These are phyloP conservation scores for Aspergillus arachidicola DNA, from an alignment of 2,329 filamentous ascomycete species.

Conservation along the genomic window DNA sequence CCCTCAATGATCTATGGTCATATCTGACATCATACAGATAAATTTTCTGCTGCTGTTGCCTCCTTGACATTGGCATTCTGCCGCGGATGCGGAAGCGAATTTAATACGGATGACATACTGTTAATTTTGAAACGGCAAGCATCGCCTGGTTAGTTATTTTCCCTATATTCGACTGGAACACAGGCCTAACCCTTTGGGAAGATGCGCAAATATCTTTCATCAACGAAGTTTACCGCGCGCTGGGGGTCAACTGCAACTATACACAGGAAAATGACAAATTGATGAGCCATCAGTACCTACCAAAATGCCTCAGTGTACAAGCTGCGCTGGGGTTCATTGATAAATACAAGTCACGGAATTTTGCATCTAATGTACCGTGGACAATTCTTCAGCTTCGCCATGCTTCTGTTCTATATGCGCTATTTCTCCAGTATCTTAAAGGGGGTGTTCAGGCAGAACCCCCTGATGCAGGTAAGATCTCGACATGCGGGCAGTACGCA, in stretches of 20 bases:
- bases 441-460: conserved; percentile 45
- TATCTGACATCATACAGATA: conserved; percentile 25
- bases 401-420: conserved; percentile 64
- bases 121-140: conserved; percentile 62
- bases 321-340: conserved; percentile 75
- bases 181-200: conserved; percentile 33
- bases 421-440: conserved; percentile 65
- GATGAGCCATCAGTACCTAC: conserved; percentile 71
- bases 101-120: conserved; percentile 71
- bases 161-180: conserved; percentile 33
- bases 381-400: conserved; percentile 74
- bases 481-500: neutral
- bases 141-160: conserved; percentile 40
- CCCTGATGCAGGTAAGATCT: conserved; percentile 60
- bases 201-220: conserved; percentile 66
- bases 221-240: conserved; percentile 66
- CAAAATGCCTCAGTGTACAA: conserved; percentile 76
- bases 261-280: conserved; percentile 76
- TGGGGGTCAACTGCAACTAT: conserved; percentile 78
- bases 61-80: conserved; percentile 59
- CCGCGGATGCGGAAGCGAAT: conserved; percentile 50
- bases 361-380: conserved; percentile 75
- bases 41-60: conserved; percentile 59
- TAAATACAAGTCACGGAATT: conserved; percentile 61
- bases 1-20: neutral